Percentiles rank a stretch among this genome's conserved stretches.
phyloP scores from a whole-genome alignment of 768 basidiomycete genomes.

The Suillus tomentosus region DNA sequence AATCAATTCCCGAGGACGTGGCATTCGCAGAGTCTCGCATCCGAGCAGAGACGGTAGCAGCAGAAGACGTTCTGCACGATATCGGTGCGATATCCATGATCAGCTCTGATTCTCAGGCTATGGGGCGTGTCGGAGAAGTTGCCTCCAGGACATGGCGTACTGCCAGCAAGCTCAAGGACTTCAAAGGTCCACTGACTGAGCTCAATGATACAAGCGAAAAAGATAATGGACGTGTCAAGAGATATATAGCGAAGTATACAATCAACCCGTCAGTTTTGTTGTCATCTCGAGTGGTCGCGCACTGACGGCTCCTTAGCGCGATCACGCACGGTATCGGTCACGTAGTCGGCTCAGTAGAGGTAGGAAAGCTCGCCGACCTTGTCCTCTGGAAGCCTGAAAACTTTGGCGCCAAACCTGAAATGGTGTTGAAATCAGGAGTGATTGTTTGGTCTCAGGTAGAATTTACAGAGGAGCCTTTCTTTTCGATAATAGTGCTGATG shows the following conservation, averaged over 20 bases:
- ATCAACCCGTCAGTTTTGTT: constrained; percentile 82
- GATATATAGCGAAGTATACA: constrained; percentile 95
- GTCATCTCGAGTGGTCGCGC: background rate
- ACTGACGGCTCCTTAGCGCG: constrained; percentile 53
- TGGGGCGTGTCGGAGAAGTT: constrained; percentile 98
- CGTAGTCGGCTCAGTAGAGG: constrained; percentile 79
- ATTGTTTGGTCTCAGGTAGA: constrained; percentile 87
- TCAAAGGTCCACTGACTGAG: constrained; percentile 68
- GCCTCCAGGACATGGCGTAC: constrained; percentile 93
- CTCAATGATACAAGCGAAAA: constrained; percentile 46
- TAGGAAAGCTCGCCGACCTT: constrained; percentile 87
- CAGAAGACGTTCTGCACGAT: constrained; percentile 94
- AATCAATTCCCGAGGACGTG: constrained; percentile 88
- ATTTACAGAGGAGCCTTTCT: constrained; percentile 2
- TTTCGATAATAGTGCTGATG: background rate
- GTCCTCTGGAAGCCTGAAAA: constrained; percentile 95
- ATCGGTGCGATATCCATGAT: constrained; percentile 96
- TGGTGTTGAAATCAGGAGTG: constrained; percentile 94
- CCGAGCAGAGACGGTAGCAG: constrained; percentile 94
- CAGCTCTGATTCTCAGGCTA: constrained; percentile 94
- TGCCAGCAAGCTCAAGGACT: constrained; percentile 89
- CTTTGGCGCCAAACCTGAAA: constrained; percentile 91
- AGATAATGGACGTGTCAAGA: constrained; percentile 91
- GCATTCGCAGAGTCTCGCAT: constrained; percentile 97
- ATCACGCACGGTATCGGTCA: constrained; percentile 93